Evolutionary conservation across 805 yeast genomes (phyloP).

Genomic region (Metschnikowia corniflorae): DNA sequence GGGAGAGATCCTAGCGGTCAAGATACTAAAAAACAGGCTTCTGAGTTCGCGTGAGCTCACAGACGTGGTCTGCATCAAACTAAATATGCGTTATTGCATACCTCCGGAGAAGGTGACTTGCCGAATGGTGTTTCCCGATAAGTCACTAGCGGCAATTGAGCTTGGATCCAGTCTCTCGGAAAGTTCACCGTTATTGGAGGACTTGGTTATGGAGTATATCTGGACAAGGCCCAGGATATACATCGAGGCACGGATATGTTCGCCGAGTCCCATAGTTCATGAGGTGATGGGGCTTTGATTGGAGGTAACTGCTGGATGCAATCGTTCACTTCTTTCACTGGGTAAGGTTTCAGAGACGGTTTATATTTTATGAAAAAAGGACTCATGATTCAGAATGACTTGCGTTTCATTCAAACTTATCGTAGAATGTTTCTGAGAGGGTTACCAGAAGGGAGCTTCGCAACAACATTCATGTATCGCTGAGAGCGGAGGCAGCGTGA

Average conservation of each 20-base stretch:
- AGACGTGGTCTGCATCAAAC: slow-evolving; percentile 12
- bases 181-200: slow-evolving; percentile 8
- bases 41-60: slow-evolving; percentile 14
- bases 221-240: slow-evolving; percentile 20
- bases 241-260: slow-evolving; percentile 19
- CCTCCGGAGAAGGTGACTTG: slow-evolving; percentile 7
- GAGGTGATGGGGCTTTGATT: too few species aligned
- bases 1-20: slow-evolving; percentile 20
- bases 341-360: too few species aligned
- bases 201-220: slow-evolving; percentile 23
- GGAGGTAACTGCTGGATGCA: too few species aligned
- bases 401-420: too few species aligned
- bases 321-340: too few species aligned
- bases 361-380: too few species aligned
- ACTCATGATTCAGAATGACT: too few species aligned
- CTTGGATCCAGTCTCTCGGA: slow-evolving; percentile 9
- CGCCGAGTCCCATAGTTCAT: too few species aligned
- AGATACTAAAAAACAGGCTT: slow-evolving; percentile 14
- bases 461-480: too few species aligned
- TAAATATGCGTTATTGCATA: slow-evolving; percentile 10
- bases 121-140: slow-evolving; percentile 13
- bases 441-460: too few species aligned
- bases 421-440: too few species aligned
- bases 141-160: slow-evolving; percentile 9
- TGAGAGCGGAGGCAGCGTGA: too few species aligned